phyloP scores from a whole-genome alignment of 352 stramenopile species.

The Globisporangium viniferum region DNA sequence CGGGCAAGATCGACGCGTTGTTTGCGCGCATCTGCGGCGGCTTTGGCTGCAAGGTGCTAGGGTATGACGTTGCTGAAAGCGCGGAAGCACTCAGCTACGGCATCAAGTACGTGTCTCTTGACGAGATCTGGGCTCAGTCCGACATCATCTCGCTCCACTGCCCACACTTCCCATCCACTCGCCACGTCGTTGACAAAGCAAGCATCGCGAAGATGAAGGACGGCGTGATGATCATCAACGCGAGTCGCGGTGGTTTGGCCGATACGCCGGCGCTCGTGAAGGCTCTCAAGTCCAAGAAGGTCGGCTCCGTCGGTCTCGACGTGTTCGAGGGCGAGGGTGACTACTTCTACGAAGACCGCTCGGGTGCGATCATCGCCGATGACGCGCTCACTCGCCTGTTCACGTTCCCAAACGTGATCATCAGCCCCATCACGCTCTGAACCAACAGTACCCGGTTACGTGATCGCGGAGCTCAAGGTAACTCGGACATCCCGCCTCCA shows the following conservation, averaged over 20 bases:
- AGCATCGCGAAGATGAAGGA: constrained; percentile 87
- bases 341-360: constrained; percentile 79
- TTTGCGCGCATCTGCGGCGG: not conserved
- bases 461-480: too few relatives aligned
- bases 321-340: constrained; percentile 85
- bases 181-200: constrained; percentile 81
- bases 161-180: constrained; percentile 76
- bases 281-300: constrained; percentile 75
- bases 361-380: constrained; percentile 60
- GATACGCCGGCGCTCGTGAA: constrained; percentile 80
- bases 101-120: constrained; percentile 54
- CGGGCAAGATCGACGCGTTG: not conserved
- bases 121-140: constrained; percentile 58
- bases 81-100: constrained; percentile 37
- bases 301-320: constrained; percentile 79
- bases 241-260: constrained; percentile 82
- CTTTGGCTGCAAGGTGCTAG: not conserved
- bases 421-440: constrained; percentile 20
- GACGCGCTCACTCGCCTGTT: constrained; percentile 72
- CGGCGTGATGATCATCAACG: constrained; percentile 90
- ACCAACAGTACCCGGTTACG: too few relatives aligned
- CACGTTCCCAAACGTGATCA: constrained; percentile 81
- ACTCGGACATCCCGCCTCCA: constrained; percentile 91
- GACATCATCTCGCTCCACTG: constrained; percentile 90
- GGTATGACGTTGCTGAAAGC: constrained; percentile 17